A percentile compares a stretch with the other conserved stretches of the same genome.
These are phyloP conservation scores for Yarrowia divulgata DNA, from an alignment of 805 yeast genomes.

Conservation along the genomic window DNA sequence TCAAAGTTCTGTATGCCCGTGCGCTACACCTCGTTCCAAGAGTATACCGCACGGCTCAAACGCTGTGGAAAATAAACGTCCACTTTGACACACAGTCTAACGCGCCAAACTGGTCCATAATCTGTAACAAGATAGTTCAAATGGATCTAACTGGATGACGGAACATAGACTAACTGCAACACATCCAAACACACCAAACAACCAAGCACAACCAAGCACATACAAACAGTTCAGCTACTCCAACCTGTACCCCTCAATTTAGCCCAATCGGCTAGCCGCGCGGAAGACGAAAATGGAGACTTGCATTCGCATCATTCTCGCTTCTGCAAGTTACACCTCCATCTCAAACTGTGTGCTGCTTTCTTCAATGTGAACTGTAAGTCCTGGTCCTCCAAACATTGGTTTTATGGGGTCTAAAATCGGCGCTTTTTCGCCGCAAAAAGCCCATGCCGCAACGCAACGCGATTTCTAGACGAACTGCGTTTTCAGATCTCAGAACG, in stretches of 20 bases:
- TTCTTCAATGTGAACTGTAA: slow-evolving; percentile 3
- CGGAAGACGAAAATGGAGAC: slow-evolving; percentile 9
- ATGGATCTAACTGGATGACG: not conserved
- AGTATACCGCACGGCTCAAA: not conserved
- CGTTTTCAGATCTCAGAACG: not conserved
- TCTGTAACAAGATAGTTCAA: not conserved
- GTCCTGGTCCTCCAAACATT: slow-evolving; percentile 30
- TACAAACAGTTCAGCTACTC: not conserved
- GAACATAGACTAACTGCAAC: too few relatives aligned
- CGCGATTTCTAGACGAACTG: not conserved
- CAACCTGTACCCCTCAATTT: slow-evolving; percentile 5
- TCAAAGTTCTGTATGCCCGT: slow-evolving; percentile 10
- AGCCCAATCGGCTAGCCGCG: slow-evolving; percentile 8
- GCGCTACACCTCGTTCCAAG: slow-evolving; percentile 12
- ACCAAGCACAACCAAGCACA: not conserved
- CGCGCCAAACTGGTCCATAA: not conserved
- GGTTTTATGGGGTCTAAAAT: not conserved
- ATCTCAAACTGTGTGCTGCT: slow-evolving; percentile 5
- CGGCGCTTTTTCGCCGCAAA: not conserved
- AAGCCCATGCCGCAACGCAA: slow-evolving; percentile 2
- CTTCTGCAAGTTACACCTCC: slow-evolving; percentile 16
- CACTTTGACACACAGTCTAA: not conserved
- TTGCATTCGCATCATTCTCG: slow-evolving; percentile 26
- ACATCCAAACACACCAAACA: not conserved
- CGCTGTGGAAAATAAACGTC: not conserved